phyloP scores from a whole-genome alignment of 1,139 yeast species.

The Taphrina communis region DNA sequence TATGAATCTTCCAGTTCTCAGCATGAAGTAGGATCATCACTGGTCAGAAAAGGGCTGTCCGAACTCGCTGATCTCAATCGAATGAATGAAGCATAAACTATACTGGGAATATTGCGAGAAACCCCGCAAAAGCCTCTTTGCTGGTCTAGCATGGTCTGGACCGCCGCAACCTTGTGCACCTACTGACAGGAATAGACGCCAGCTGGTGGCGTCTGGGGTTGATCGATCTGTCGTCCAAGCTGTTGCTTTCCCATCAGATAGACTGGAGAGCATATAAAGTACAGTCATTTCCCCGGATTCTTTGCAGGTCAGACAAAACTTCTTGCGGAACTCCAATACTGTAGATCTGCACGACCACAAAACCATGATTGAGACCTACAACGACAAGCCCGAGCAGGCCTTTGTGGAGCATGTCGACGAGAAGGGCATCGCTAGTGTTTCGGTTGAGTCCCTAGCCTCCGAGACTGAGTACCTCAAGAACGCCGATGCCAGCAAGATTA shows the following conservation, averaged over 20 bases:
- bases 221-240: not conserved
- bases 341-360: not conserved
- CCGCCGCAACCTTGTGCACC: not conserved
- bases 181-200: not conserved
- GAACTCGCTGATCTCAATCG: too few relatives aligned
- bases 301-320: not conserved
- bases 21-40: too few relatives aligned
- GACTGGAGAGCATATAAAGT: slow-evolving; percentile 7
- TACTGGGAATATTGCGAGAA: too few relatives aligned
- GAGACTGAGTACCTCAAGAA: slow-evolving; percentile 31
- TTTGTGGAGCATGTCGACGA: slow-evolving; percentile 33
- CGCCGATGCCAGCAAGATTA: slow-evolving; percentile 20
- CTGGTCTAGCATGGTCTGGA: not conserved
- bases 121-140: not conserved
- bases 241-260: not conserved
- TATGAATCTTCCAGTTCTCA: too few relatives aligned
- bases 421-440: slow-evolving; percentile 8
- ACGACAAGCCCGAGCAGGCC: slow-evolving; percentile 20
- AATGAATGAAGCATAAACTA: too few relatives aligned
- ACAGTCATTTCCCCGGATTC: slow-evolving; percentile 1
- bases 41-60: too few relatives aligned
- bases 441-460: slow-evolving; percentile 13
- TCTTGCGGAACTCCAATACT: not conserved
- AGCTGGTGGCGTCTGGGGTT: slow-evolving; percentile 2
- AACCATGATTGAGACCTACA: slow-evolving; percentile 13